phyloP scores from a whole-genome alignment of 768 basidiomycete genomes.

The Hypholoma fasciculare region DNA sequence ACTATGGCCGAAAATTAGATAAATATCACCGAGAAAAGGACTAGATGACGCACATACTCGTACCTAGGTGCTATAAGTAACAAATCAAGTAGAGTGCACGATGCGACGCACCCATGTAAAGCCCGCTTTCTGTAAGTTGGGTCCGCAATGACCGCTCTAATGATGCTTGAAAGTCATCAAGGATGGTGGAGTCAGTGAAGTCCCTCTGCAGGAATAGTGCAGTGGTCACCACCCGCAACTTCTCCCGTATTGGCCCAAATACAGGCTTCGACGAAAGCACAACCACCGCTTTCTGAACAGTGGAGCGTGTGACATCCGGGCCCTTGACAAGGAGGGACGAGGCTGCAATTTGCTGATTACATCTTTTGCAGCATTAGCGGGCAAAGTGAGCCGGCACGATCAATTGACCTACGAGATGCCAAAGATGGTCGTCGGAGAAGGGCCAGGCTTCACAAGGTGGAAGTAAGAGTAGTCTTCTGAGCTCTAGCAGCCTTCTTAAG shows the following conservation, averaged over 20 bases:
- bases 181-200: constrained; percentile 82
- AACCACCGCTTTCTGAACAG: constrained; percentile 97
- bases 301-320: constrained; percentile 89
- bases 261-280: constrained; percentile 89
- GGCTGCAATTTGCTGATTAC: constrained; percentile 92
- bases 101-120: constrained; percentile 84
- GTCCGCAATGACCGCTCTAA: constrained; percentile 74
- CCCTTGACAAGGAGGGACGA: constrained; percentile 75
- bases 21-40: neutral
- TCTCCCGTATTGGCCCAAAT: constrained; percentile 96
- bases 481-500: constrained; percentile 43
- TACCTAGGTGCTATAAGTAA: constrained; percentile 42
- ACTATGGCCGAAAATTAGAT: constrained; percentile 37
- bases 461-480: constrained; percentile 98
- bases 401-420: constrained; percentile 83
- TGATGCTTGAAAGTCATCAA: constrained; percentile 84
- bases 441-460: constrained; percentile 76
- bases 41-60: constrained; percentile 57
- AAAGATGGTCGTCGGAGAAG: constrained; percentile 81
- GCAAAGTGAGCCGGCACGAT: neutral
- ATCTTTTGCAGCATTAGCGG: constrained; percentile 44
- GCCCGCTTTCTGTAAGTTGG: constrained; percentile 87
- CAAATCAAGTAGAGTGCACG: no score
- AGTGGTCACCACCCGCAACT: constrained; percentile 90
- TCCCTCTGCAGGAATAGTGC: constrained; percentile 91